Evolutionary conservation across 371 early-diverging fungal genomes (phyloP).

Genomic region (Actinomucor elegans): DNA sequence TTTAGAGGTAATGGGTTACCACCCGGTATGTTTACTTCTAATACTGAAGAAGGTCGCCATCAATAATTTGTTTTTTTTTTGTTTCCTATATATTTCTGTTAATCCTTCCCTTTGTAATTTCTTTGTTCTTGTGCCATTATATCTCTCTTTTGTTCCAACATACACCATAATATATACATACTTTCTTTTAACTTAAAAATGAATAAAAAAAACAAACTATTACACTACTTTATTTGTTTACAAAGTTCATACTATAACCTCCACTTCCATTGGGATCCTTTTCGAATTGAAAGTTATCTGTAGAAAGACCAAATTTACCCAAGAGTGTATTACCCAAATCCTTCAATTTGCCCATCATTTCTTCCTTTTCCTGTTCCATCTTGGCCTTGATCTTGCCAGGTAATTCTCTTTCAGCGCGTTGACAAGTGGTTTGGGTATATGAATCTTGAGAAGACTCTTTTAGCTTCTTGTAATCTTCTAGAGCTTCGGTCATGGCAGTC

Average conservation of each 20-base stretch:
- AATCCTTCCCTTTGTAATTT: not conserved
- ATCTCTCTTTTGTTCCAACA: not conserved
- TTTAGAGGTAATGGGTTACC: conserved; percentile 15
- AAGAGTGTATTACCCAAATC: conserved; percentile 71
- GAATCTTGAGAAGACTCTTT: conserved; percentile 24
- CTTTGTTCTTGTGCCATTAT: not conserved
- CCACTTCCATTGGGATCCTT: conserved; percentile 57
- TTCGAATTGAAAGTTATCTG: conserved; percentile 72
- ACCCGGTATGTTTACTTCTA: conserved; percentile 19
- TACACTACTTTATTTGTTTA: conserved; percentile 29
- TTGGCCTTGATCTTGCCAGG: conserved; percentile 45
- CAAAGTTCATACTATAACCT: conserved; percentile 67
- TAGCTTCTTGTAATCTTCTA: conserved; percentile 54
- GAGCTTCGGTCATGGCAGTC: conserved; percentile 52
- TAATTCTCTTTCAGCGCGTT: conserved; percentile 36
- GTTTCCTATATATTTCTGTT: not conserved
- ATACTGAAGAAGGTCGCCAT: conserved; percentile 1
- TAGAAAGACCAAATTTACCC: conserved; percentile 75
- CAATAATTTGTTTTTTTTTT: not conserved
- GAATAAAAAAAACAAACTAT: not conserved
- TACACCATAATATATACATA: not conserved
- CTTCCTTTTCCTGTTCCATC: conserved; percentile 70
- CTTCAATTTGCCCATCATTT: conserved; percentile 77
- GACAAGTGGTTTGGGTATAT: conserved; percentile 37
- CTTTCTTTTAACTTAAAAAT: not conserved